Conservation (phyloP, 2,329 filamentous ascomycete species). For the Fusarium nanum region DNA sequence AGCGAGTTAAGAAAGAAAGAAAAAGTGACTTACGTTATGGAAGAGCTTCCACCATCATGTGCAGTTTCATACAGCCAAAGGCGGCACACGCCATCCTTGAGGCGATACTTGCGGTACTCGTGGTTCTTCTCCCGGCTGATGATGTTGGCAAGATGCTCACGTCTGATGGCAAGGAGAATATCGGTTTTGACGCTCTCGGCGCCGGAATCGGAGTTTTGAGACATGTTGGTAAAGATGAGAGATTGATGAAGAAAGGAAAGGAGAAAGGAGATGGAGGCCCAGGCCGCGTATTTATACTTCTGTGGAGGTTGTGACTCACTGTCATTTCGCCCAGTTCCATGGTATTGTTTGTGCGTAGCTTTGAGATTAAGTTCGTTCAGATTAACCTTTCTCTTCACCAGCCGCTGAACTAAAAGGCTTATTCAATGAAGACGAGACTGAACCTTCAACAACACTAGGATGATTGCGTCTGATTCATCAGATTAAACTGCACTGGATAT, state of each 20-base stretch:
- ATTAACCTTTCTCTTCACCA: neutral
- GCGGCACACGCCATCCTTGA: conserved; percentile 36
- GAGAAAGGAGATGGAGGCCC: accelerated
- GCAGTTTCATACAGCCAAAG: conserved; percentile 47
- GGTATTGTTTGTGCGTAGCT: too few species aligned
- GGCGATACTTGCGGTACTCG: conserved; percentile 45
- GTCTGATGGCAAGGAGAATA: conserved; percentile 42
- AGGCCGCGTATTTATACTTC: neutral
- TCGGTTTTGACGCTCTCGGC: conserved; percentile 8
- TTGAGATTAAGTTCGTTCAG: too few species aligned
- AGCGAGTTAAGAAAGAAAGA: too few species aligned
- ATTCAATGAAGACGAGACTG: neutral
- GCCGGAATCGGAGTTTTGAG: neutral
- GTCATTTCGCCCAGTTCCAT: too few species aligned
- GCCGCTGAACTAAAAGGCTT: neutral
- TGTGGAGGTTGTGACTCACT: neutral
- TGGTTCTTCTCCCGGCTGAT: conserved; percentile 42
- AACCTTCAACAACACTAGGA: too few species aligned
- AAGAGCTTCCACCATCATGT: conserved; percentile 20
- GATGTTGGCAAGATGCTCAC: conserved; percentile 40
- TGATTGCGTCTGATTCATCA: neutral
- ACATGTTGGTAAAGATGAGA: neutral
- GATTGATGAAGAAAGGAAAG: neutral
- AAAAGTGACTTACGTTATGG: conserved; percentile 39
- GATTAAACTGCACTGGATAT: accelerated